Base-by-base conservation (phyloP, 495 filamentous ascomycete genomes). In the Aspergillus indologenus region DNA sequence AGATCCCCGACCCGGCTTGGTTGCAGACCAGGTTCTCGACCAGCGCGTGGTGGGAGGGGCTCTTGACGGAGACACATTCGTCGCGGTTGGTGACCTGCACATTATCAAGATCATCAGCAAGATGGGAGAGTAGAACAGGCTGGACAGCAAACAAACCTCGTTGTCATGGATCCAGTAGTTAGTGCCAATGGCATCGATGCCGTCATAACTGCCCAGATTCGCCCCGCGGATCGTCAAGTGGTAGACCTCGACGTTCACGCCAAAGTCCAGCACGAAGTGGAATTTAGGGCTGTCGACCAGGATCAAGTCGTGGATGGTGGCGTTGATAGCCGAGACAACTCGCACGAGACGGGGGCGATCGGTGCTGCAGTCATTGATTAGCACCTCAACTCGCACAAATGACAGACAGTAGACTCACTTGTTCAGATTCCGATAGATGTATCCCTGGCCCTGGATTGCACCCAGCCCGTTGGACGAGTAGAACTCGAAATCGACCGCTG, bases 11-110 rank as follows among this genome's bases (percentile, higher is more conserved):
- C 2, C 78, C 77, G 14, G 72, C 75, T 60, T 75, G 75, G 63
- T 82, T 83, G 62, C 79, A 82, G 55, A 74, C 74, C 18, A 81
- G 68, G 49, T 78, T 75, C 57, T 82, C 77, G 54, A 82, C 70
- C 5, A 81, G 66, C 24, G 76, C 74, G 56, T 79, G 70, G 51
- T 72, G 66, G 12, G 74, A 69, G 4, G 77, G 77, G 9, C 64
- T 74, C 53, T 78, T 70, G 15, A 81, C 70, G 7, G 72, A 75
- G 22, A 81, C 71, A 50, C 78, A 81, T 59, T 81, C 78, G 53
- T 81, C 77, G 18, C 71, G 64, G 56, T 81, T 81, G 8, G 77
- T 77, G 0, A 79, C 65, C 65, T 70, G 14, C 17, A 15, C n/a
- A n/a, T n/a, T n/a, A n/a, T n/a, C n/a, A n/a, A n/a, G n/a, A n/a